Evolutionary conservation across 2,329 filamentous ascomycete genomes (phyloP).

Genomic region (Microdochium nivale): DNA sequence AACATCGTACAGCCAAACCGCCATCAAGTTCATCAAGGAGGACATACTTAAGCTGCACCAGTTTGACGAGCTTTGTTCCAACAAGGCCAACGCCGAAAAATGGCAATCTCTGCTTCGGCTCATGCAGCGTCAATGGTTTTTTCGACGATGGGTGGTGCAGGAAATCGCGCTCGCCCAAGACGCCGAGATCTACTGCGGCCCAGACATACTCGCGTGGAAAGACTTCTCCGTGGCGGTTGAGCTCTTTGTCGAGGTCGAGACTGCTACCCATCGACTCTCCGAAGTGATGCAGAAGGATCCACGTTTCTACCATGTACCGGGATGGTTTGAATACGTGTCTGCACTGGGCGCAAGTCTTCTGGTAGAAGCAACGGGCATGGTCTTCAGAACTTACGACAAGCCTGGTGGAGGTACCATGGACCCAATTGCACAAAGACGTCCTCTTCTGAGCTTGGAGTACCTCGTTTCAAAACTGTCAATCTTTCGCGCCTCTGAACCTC

Average conservation of each 20-base stretch:
- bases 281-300: conserved; percentile 22
- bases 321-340: conserved; percentile 24
- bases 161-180: conserved; percentile 26
- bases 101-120: conserved; percentile 22
- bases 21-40: conserved; percentile 21
- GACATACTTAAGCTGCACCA: conserved; percentile 20
- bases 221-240: conserved; percentile 27
- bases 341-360: conserved; percentile 24
- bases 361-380: conserved; percentile 21
- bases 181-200: conserved; percentile 26
- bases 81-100: conserved; percentile 11
- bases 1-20: conserved; percentile 13
- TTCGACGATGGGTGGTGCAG: conserved; percentile 32
- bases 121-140: conserved; percentile 29
- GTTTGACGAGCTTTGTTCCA: conserved; percentile 19
- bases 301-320: conserved; percentile 15
- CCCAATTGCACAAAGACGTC: background rate
- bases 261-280: conserved; percentile 23
- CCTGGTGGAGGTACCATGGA: background rate
- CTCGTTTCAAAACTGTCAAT: conserved; percentile 22
- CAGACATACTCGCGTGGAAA: conserved; percentile 22
- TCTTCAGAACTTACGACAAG: conserved; percentile 16
- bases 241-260: conserved; percentile 28
- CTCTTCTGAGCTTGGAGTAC: conserved; percentile 22
- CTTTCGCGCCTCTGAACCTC: conserved; percentile 18